phyloP scores from a whole-genome alignment of 139 green algal genomes.

The Diplosphaera chodatii region DNA sequence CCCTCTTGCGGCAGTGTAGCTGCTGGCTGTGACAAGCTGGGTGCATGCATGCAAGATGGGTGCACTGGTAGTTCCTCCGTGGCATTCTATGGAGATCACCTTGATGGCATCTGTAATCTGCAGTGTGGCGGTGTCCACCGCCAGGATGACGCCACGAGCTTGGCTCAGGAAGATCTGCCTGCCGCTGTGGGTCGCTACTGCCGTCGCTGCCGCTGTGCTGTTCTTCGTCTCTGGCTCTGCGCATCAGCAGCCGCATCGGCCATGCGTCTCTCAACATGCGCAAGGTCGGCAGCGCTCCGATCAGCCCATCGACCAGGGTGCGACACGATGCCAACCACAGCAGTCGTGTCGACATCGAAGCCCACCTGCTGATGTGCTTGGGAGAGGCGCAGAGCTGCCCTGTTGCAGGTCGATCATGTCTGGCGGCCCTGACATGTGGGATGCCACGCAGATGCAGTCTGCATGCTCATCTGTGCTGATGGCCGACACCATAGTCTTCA shows the following conservation, averaged over 20 bases:
- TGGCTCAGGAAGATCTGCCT: slow-evolving; percentile 45
- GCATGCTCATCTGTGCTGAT: slow-evolving; percentile 21
- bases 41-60: too few relatives aligned
- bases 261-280: too few relatives aligned
- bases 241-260: too few relatives aligned
- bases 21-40: too few relatives aligned
- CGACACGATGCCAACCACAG: too few relatives aligned
- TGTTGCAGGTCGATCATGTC: slow-evolving; percentile 37
- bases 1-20: too few relatives aligned
- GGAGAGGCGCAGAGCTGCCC: slow-evolving; percentile 5
- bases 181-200: slow-evolving; percentile 26
- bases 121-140: slow-evolving; percentile 49
- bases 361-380: slow-evolving; percentile 9
- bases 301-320: too few relatives aligned
- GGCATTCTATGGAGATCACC: too few relatives aligned
- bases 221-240: slow-evolving; percentile 5
- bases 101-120: slow-evolving; percentile 58
- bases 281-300: too few relatives aligned
- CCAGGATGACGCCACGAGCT: slow-evolving; percentile 33
- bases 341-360: too few relatives aligned
- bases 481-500: slow-evolving; percentile 3
- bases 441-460: slow-evolving; percentile 29
- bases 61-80: too few relatives aligned
- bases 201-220: slow-evolving; percentile 1
- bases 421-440: slow-evolving; percentile 33